These are phyloP conservation scores for Malus hybrid DNA, from an alignment of 331 rosid genomes.

Conservation along the genomic window DNA sequence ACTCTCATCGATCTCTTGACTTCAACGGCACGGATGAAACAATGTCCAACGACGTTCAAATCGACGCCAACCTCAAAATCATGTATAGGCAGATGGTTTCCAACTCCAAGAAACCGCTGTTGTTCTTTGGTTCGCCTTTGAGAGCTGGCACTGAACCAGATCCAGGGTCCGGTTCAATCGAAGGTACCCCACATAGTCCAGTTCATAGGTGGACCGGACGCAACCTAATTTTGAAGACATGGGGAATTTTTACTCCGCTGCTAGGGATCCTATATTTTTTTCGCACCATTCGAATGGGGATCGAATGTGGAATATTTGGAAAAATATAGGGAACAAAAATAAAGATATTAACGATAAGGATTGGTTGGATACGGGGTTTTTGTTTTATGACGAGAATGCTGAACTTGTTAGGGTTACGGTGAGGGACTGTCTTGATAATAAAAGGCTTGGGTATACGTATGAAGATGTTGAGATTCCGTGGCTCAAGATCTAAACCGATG, in stretches of 20 bases:
- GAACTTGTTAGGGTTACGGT: conserved; percentile 59
- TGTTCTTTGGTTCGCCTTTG: conserved; percentile 49
- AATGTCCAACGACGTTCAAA: not conserved
- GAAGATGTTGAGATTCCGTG: conserved; percentile 62
- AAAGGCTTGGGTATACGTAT: conserved; percentile 40
- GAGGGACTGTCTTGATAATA: conserved; percentile 43
- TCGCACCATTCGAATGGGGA: conserved; percentile 43
- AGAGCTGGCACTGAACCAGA: conserved; percentile 48
- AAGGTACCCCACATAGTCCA: conserved; percentile 48
- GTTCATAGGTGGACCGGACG: conserved; percentile 56
- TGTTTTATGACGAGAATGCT: conserved; percentile 73
- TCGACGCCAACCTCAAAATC: conserved; percentile 36
- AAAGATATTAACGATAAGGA: conserved; percentile 30
- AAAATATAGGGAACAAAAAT: conserved; percentile 41
- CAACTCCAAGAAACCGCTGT: conserved; percentile 25
- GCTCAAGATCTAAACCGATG: conserved; percentile 44
- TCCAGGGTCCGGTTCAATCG: conserved; percentile 46
- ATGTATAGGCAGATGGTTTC: conserved; percentile 77
- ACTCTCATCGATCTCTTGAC: conserved; percentile 34
- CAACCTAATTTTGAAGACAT: conserved; percentile 64
- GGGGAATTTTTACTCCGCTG: conserved; percentile 76
- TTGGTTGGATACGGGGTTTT: conserved; percentile 52
- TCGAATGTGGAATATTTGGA: conserved; percentile 65
- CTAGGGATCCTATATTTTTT: conserved; percentile 48
- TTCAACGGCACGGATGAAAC: conserved; percentile 4